These are phyloP conservation scores for Orbilia brochopaga DNA, from an alignment of 2,329 filamentous ascomycete genomes.

Conservation along the genomic window DNA sequence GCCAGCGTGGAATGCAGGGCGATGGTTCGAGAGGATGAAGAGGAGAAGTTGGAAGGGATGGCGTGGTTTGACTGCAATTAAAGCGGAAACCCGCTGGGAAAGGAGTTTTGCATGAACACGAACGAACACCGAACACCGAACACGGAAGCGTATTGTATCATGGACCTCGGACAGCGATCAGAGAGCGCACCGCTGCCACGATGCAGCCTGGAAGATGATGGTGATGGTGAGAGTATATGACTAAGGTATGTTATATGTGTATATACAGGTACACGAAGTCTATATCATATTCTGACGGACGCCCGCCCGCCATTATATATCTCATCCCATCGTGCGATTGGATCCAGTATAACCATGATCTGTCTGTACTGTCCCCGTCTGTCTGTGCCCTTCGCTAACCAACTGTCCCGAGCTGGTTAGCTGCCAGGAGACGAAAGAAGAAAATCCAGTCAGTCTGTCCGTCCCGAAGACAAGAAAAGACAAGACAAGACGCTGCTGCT, in stretches of 20 bases:
- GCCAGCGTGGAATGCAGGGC: constrained; percentile 2
- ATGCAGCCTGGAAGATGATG: neutral
- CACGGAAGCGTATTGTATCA: too few relatives aligned
- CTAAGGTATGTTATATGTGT: neutral
- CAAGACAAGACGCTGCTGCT: neutral
- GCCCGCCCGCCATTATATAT: neutral
- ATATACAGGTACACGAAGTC: neutral
- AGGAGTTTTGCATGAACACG: constrained; percentile 4
- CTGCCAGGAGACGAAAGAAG: too few relatives aligned
- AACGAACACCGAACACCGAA: too few relatives aligned
- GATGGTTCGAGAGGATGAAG: neutral
- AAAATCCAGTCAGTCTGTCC: constrained; percentile 1
- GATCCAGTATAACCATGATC: neutral
- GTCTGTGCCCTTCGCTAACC: too few relatives aligned
- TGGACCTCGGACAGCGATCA: too few relatives aligned
- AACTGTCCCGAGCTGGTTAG: too few relatives aligned
- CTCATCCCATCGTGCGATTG: neutral
- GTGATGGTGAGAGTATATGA: too few relatives aligned
- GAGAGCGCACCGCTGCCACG: too few relatives aligned
- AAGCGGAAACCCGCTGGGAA: too few relatives aligned
- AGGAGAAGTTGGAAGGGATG: neutral
- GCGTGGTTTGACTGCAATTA: neutral
- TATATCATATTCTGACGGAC: too few relatives aligned
- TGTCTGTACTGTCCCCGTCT: neutral
- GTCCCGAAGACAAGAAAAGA: neutral